Evolutionary conservation across 2,329 filamentous ascomycete genomes (phyloP).

Genomic region (Aspergillus vadensis): DNA sequence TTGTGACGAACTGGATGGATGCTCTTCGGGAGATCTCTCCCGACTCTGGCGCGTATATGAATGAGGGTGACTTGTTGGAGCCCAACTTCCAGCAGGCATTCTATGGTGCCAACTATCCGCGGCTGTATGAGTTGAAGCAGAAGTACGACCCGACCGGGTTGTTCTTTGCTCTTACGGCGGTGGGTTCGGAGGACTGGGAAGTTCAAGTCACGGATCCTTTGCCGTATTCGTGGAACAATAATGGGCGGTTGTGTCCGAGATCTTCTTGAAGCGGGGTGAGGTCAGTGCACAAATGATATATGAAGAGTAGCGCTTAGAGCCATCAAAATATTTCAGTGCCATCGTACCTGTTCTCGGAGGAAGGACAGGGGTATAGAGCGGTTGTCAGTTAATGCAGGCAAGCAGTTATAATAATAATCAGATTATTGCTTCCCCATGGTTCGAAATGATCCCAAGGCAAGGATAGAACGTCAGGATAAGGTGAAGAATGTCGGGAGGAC

Average conservation of each 20-base stretch:
- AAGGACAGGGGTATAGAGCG: too few species aligned
- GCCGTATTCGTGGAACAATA: slow-evolving; percentile 26
- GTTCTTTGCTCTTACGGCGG: slow-evolving; percentile 29
- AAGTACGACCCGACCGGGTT: slow-evolving; percentile 35
- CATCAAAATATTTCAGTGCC: too few species aligned
- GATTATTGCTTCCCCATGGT: too few species aligned
- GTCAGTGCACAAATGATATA: not conserved
- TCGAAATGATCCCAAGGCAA: too few species aligned
- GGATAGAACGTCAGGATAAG: not conserved
- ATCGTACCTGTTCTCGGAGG: too few species aligned
- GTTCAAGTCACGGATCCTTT: slow-evolving; percentile 20
- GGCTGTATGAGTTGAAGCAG: slow-evolving; percentile 32
- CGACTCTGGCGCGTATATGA: slow-evolving; percentile 37
- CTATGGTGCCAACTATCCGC: slow-evolving; percentile 38
- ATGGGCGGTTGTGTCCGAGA: slow-evolving; percentile 21
- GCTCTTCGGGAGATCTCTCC: slow-evolving; percentile 22
- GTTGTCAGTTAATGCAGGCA: not conserved
- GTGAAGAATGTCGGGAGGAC: not conserved
- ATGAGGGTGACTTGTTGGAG: slow-evolving; percentile 43
- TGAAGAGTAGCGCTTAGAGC: too few species aligned
- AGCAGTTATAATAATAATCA: too few species aligned
- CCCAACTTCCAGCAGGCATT: slow-evolving; percentile 44
- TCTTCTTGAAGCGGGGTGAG: not conserved
- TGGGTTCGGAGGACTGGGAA: slow-evolving; percentile 28
- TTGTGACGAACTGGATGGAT: slow-evolving; percentile 26